These are phyloP conservation scores for Epichloe gansuensis DNA, from an alignment of 2,329 filamentous ascomycete species.

Conservation along the genomic window DNA sequence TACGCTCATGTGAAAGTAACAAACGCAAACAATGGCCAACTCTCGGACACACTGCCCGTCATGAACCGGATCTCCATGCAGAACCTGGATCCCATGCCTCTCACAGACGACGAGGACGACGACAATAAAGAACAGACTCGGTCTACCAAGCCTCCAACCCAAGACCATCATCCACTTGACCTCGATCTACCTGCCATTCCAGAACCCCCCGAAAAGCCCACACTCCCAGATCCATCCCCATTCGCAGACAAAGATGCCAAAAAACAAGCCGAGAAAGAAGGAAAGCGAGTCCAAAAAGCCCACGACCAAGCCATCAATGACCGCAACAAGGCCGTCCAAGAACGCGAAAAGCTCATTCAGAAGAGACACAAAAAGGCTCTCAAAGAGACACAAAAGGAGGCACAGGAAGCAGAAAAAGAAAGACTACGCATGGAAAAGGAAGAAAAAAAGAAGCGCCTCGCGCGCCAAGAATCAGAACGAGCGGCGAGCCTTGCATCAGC, in stretches of 20 bases:
- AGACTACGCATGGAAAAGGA: conserved; percentile 20
- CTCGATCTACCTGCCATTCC: conserved; percentile 30
- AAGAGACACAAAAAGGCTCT: conserved; percentile 35
- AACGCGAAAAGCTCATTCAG: conserved; percentile 46
- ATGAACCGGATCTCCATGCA: conserved; percentile 17
- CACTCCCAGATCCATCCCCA: conserved; percentile 38
- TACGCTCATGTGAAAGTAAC: background rate
- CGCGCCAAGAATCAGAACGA: conserved; percentile 13
- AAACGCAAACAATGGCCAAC: background rate
- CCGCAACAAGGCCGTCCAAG: conserved; percentile 49
- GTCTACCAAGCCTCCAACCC: background rate
- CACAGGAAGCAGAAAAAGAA: conserved; percentile 28
- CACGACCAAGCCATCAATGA: conserved; percentile 56
- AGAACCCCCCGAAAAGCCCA: conserved; percentile 33
- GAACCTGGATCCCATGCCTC: conserved; percentile 27
- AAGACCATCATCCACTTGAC: background rate
- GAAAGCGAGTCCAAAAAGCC: conserved; percentile 46
- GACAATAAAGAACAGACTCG: background rate
- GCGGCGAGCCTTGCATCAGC: background rate
- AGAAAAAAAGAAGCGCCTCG: conserved; percentile 15
- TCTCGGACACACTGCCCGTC: background rate
- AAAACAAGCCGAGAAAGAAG: conserved; percentile 57
- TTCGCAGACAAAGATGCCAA: conserved; percentile 52
- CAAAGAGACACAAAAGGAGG: conserved; percentile 28
- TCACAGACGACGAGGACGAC: conserved; percentile 6